These are phyloP conservation scores for Bruguiera gymnorhiza DNA, from an alignment of 345 rosid genomes.

Conservation along the genomic window DNA sequence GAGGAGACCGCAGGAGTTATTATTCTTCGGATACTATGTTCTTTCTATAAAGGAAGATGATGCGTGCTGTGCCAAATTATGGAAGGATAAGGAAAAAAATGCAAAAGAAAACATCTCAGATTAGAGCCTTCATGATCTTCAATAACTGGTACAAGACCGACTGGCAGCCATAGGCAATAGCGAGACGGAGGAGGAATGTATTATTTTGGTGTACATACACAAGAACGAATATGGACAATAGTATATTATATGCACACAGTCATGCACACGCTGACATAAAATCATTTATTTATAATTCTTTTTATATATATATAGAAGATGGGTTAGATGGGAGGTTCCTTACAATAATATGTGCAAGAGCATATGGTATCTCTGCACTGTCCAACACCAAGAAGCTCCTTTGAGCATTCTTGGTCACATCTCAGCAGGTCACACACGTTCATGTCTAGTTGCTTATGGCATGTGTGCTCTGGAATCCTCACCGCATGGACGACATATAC, in stretches of 20 bases:
- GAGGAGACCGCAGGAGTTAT: neutral
- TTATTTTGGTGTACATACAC: too few relatives aligned
- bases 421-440: slow-evolving; percentile 23
- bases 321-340: slow-evolving; percentile 31
- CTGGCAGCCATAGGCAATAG: too few relatives aligned
- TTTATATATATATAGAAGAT: too few relatives aligned
- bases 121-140: neutral
- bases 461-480: slow-evolving; percentile 54
- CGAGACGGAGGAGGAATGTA: too few relatives aligned
- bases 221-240: too few relatives aligned
- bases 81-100: neutral
- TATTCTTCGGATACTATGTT: neutral
- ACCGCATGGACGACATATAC: slow-evolving; percentile 11
- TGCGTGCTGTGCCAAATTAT: neutral
- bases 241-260: too few relatives aligned
- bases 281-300: too few relatives aligned
- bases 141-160: neutral
- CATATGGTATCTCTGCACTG: slow-evolving; percentile 37
- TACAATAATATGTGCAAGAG: slow-evolving; percentile 43
- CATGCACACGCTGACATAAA: too few relatives aligned
- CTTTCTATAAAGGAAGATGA: too few relatives aligned
- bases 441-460: slow-evolving; percentile 30
- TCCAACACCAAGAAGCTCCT: slow-evolving; percentile 37
- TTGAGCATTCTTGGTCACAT: slow-evolving; percentile 37
- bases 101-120: neutral